phyloP scores from a whole-genome alignment of 768 basidiomycete species.

The Panaeolus papilionaceus region DNA sequence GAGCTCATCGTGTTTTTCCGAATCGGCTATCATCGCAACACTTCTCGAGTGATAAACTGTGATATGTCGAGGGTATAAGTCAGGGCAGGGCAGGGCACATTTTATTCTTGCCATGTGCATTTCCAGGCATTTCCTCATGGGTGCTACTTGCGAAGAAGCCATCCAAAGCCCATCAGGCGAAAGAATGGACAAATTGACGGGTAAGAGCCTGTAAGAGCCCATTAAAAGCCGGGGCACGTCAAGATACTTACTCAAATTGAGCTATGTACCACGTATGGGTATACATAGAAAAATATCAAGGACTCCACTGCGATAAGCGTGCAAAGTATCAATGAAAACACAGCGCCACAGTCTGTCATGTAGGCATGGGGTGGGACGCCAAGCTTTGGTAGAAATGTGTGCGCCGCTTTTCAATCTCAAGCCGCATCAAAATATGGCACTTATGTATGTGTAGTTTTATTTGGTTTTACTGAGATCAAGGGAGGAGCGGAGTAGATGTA shows the following conservation, averaged over 20 bases:
- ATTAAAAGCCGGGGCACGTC: conserved; percentile 58
- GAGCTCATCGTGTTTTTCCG: conserved; percentile 55
- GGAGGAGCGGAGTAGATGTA: conserved; percentile 68
- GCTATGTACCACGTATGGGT: no score
- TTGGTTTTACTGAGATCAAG: conserved; percentile 58
- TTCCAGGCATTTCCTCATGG: conserved; percentile 25
- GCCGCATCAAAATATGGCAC: no score
- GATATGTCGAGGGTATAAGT: conserved; percentile 18
- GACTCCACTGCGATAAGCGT: no score
- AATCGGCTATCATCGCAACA: conserved; percentile 52
- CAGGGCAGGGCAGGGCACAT: conserved; percentile 33
- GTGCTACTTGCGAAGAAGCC: no score
- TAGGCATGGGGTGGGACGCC: no score
- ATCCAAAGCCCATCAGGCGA: conserved; percentile 45
- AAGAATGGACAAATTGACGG: conserved; percentile 52
- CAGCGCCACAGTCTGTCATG: no score
- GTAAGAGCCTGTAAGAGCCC: conserved; percentile 69
- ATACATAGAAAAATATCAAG: no score
- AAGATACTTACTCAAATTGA: conserved; percentile 29
- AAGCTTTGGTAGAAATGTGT: no score
- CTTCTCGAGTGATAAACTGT: conserved; percentile 61
- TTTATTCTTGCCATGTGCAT: conserved; percentile 24
- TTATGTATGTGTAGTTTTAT: no score
- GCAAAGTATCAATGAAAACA: no score
- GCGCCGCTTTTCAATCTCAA: no score